Evolutionary conservation across 805 yeast genomes (phyloP).

Genomic region (Sungouiella thailandica): DNA sequence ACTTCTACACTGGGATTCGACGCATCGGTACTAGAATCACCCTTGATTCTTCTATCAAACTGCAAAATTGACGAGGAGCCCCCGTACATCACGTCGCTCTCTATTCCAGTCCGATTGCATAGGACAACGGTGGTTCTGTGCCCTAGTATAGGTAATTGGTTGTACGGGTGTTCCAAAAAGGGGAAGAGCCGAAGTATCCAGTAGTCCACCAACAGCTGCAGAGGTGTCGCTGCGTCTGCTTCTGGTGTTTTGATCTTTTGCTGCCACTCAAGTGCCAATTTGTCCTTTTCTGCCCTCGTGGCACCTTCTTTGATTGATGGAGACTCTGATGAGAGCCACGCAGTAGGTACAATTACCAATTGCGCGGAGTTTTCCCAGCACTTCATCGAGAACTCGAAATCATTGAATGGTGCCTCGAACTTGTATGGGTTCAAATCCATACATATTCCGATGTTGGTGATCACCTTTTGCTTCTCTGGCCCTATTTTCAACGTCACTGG

Average conservation of each 20-base stretch:
- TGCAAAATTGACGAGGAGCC: slow-evolving; percentile 59
- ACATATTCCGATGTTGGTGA: slow-evolving; percentile 74
- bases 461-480: slow-evolving; percentile 9
- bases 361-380: slow-evolving; percentile 45
- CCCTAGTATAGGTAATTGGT: slow-evolving; percentile 19
- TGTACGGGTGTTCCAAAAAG: slow-evolving; percentile 37
- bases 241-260: slow-evolving; percentile 2
- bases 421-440: slow-evolving; percentile 91
- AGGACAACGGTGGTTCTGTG: slow-evolving; percentile 39
- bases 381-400: slow-evolving; percentile 63
- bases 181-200: slow-evolving; percentile 75
- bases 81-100: slow-evolving; percentile 60
- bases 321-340: slow-evolving; percentile 67
- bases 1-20: slow-evolving; percentile 43
- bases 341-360: slow-evolving; percentile 74
- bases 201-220: slow-evolving; percentile 43
- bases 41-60: slow-evolving; percentile 38
- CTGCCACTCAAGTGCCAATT: not conserved
- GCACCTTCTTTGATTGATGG: slow-evolving; percentile 26
- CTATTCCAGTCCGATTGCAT: slow-evolving; percentile 78
- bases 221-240: slow-evolving; percentile 8
- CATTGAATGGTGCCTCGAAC: slow-evolving; percentile 72
- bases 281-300: not conserved
- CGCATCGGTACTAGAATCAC: slow-evolving; percentile 28
- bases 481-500: slow-evolving; percentile 41